Base-by-base conservation (phyloP, 345 rosid genomes). In the Alliaria petiolata region DNA sequence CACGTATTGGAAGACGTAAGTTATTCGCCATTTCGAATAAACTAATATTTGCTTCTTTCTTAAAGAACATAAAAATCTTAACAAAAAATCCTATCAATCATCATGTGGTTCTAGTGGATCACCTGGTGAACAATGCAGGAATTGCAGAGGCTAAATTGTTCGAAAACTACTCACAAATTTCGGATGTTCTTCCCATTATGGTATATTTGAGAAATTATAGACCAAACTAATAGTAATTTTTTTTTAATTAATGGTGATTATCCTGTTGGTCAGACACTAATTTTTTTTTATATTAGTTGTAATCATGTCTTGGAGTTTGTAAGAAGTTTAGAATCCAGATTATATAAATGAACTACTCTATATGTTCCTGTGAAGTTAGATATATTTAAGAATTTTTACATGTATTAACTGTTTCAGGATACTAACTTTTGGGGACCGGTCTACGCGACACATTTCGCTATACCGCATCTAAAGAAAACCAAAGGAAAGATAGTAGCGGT, bases 391-490 rank as follows among this genome's bases (percentile, higher is more conserved):
- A 4, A 5, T 28, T 28, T 28, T 5, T 5, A 28, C 31, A 0
- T 26, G 4, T 26, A 26, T 28, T 28, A 28, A 28, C 31, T 28
- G 6, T 28, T 28, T 28, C 61, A 88, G 88, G 82, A 85, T 34
- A 80, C 70, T 4, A 83, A 87, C 28, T 90, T 90, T 80, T 86
- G 87, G 87, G 96, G 89, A 35, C 74, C 87, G 0, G 87, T 78
- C 0, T 79, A 82, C 11, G 56, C 80, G 14, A 74, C 87, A 2
- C 70, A 65, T 40, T 83, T 70, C 30, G 93, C 88, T 40, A 54
- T 85, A 53, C 90, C 89, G 1, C 77, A 88, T 56, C 72, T 86
- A 2, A 79, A 76, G 77, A 56, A 70, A 43, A 83, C 76, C 62
- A 71, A 57, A 70, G 91, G 90, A 19, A 85, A 83, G 71, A 85